Percentiles rank a stretch among this genome's conserved stretches.
Evolutionary conservation across 2,329 filamentous ascomycete genomes (phyloP).

Genomic region (Grosmannia clavigera): DNA sequence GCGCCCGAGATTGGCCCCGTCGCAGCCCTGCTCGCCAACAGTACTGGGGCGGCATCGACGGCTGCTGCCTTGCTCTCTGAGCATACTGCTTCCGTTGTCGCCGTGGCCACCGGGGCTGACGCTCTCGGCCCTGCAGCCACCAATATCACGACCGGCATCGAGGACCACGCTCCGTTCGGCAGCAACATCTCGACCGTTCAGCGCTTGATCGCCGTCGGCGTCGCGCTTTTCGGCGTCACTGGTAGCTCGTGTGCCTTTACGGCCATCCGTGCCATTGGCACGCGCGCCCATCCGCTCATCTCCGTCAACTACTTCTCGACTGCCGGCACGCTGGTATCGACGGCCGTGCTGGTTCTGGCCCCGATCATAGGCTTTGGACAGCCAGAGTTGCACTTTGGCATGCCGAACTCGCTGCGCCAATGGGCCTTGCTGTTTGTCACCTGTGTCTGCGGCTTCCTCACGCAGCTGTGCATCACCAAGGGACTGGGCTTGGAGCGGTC

Average conservation of each 20-base stretch:
- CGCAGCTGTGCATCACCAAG: slow-evolving; percentile 76
- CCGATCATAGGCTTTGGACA: slow-evolving; percentile 32
- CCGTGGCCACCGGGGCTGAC: background rate
- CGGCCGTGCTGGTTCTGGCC: slow-evolving; percentile 42
- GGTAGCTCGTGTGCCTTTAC: slow-evolving; percentile 65
- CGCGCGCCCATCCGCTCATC: slow-evolving; percentile 68
- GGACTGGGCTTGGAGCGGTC: slow-evolving; percentile 58
- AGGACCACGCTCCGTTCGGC: background rate
- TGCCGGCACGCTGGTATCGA: slow-evolving; percentile 57
- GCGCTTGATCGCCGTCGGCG: slow-evolving; percentile 12
- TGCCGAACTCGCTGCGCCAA: slow-evolving; percentile 32
- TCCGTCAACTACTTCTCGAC: slow-evolving; percentile 73
- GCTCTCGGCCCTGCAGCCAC: background rate
- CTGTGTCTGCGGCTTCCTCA: slow-evolving; percentile 62
- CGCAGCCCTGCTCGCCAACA: no score
- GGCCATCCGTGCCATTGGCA: slow-evolving; percentile 67
- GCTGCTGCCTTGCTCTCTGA: no score
- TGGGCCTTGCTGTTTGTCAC: slow-evolving; percentile 58
- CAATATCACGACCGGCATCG: background rate
- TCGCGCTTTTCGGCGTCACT: slow-evolving; percentile 61
- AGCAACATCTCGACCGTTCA: slow-evolving; percentile 6
- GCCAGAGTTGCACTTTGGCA: slow-evolving; percentile 30
- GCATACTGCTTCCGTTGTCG: no score
- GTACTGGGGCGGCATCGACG: no score
- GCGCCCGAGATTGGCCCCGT: background rate